Percentiles rank a stretch among this genome's conserved stretches.
These are phyloP conservation scores for Rubus parviflorus DNA, from an alignment of 306 rosid species.

Conservation along the genomic window DNA sequence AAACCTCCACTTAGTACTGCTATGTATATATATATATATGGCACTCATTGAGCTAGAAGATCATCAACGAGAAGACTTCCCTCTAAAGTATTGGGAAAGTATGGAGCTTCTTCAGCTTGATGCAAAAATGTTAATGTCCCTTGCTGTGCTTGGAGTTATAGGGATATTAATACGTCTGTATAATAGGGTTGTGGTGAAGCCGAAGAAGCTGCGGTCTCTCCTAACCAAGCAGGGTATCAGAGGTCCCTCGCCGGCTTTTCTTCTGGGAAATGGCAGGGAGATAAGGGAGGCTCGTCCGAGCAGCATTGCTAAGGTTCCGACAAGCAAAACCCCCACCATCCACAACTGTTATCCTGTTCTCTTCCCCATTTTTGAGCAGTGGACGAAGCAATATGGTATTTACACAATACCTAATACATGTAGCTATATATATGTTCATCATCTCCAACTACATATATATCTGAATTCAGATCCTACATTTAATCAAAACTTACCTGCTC, in stretches of 20 bases:
- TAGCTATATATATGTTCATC: neutral
- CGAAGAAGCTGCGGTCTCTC: conserved; percentile 28
- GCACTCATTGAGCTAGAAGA: neutral
- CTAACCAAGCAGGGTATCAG: conserved; percentile 44
- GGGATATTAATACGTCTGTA: conserved; percentile 22
- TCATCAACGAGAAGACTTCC: neutral
- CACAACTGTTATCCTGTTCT: conserved; percentile 18
- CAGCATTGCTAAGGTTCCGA: neutral
- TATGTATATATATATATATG: neutral
- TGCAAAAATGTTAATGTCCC: conserved; percentile 14
- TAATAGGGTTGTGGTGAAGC: conserved; percentile 21
- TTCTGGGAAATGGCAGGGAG: conserved; percentile 37
- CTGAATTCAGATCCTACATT: no score
- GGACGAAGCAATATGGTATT: conserved; percentile 40
- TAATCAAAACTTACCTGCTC: no score
- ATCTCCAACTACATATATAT: neutral
- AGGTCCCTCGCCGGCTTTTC: conserved; percentile 44
- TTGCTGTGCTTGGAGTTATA: conserved; percentile 14
- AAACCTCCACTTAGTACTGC: neutral
- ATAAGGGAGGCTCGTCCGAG: conserved; percentile 15
- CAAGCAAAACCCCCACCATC: neutral
- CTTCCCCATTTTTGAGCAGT: conserved; percentile 34
- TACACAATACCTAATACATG: neutral
- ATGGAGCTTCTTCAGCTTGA: conserved; percentile 27
- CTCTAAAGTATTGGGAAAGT: neutral